A percentile compares a stretch with the other conserved stretches of the same genome.
phyloP scores from a whole-genome alignment of 2,329 filamentous ascomycete species.

The Fusarium nygamai region DNA sequence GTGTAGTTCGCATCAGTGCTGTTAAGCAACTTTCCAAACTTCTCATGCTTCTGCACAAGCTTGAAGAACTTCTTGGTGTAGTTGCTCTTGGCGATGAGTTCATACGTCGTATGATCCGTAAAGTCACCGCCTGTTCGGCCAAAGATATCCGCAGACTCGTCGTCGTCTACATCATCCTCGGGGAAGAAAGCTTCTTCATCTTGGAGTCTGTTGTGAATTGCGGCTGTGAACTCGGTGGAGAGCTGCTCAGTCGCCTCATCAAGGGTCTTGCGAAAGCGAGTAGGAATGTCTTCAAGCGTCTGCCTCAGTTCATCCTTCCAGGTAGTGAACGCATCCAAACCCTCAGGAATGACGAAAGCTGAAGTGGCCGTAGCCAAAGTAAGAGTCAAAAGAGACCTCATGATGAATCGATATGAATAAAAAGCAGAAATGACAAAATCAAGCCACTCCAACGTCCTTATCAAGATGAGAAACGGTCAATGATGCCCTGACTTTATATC shows the following conservation, averaged over 20 bases:
- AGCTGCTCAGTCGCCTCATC: constrained; percentile 31
- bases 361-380: constrained; percentile 36
- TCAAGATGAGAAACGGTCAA: constrained; percentile 5
- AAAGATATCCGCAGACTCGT: neutral
- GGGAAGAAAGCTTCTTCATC: constrained; percentile 11
- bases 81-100: constrained; percentile 79
- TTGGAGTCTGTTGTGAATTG: constrained; percentile 19
- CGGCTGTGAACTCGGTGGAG: constrained; percentile 11
- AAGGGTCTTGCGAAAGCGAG: constrained; percentile 9
- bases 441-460: neutral
- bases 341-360: constrained; percentile 33
- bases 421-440: no score
- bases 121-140: constrained; percentile 44
- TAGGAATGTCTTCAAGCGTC: constrained; percentile 8
- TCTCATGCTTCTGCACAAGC: constrained; percentile 76
- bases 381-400: constrained; percentile 33
- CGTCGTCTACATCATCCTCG: neutral
- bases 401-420: neutral
- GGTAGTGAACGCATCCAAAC: neutral
- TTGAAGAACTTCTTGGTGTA: constrained; percentile 81
- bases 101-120: constrained; percentile 78
- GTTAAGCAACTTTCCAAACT: constrained; percentile 79
- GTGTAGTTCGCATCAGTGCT: constrained; percentile 79
- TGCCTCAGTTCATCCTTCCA: constrained; percentile 21
- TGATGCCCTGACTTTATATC: constrained; percentile 26